A percentile compares a stretch with the other conserved stretches of the same genome.
These are phyloP conservation scores for Hippophae gyantsensis DNA, from an alignment of 306 rosid genomes.

Conservation along the genomic window DNA sequence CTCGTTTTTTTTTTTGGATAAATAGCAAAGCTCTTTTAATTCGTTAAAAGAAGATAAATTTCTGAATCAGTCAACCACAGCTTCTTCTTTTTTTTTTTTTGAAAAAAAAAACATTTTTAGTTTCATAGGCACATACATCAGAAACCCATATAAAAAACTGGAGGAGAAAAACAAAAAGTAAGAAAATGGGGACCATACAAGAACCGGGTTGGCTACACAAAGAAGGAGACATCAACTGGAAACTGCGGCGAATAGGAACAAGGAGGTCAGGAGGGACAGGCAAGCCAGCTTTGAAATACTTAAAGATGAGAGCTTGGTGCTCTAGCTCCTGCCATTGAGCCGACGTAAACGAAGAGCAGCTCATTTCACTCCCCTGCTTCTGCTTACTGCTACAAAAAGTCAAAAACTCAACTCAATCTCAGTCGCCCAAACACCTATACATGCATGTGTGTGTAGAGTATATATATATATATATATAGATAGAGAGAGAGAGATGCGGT, in stretches of 20 bases:
- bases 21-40: too few relatives aligned
- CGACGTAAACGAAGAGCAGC: constrained; percentile 46
- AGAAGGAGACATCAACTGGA: constrained; percentile 38
- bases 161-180: background rate
- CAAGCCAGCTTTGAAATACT: constrained; percentile 55
- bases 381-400: background rate
- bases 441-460: background rate
- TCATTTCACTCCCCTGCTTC: constrained; percentile 11
- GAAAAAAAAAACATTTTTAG: too few relatives aligned
- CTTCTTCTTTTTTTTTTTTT: too few relatives aligned
- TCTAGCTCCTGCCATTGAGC: constrained; percentile 75
- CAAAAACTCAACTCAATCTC: background rate
- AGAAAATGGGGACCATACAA: background rate
- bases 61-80: too few relatives aligned
- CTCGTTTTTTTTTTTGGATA: too few relatives aligned
- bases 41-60: too few relatives aligned
- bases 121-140: too few relatives aligned
- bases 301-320: constrained; percentile 66
- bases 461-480: background rate
- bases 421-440: background rate
- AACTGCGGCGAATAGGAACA: constrained; percentile 49
- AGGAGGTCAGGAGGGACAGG: constrained; percentile 65
- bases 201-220: constrained; percentile 41
- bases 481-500: background rate
- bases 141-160: background rate